Conservation (phyloP, 768 basidiomycete species). For the Lyophyllum decastes region DNA sequence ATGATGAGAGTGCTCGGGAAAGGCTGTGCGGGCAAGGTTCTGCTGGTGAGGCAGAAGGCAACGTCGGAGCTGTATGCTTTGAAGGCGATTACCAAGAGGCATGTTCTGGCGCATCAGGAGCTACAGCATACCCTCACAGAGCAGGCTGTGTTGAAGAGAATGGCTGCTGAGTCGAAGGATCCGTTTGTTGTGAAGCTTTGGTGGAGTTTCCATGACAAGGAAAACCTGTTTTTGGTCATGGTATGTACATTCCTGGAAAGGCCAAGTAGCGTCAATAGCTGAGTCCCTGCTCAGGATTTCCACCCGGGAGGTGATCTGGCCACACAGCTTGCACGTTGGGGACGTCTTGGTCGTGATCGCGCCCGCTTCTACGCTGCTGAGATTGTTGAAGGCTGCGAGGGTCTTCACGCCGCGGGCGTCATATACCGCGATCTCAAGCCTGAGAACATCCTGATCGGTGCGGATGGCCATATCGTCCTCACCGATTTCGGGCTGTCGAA, state of each 20-base stretch:
- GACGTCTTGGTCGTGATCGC: slow-evolving; percentile 88
- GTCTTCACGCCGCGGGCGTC: slow-evolving; percentile 90
- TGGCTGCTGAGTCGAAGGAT: slow-evolving; percentile 86
- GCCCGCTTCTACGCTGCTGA: slow-evolving; percentile 98
- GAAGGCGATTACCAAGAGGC: slow-evolving; percentile 97
- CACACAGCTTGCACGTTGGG: slow-evolving; percentile 96
- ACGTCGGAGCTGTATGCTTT: slow-evolving; percentile 81
- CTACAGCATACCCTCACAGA: slow-evolving; percentile 95
- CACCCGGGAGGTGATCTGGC: slow-evolving; percentile 96
- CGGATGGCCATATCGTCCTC: slow-evolving; percentile 93
- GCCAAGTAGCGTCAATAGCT: slow-evolving; percentile 15
- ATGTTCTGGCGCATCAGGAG: slow-evolving; percentile 96
- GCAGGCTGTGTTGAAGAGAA: slow-evolving; percentile 91
- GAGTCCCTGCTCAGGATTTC: slow-evolving; percentile 63
- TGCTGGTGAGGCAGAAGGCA: slow-evolving; percentile 83
- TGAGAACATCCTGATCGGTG: slow-evolving; percentile 93
- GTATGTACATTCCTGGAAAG: slow-evolving; percentile 39
- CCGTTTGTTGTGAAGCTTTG: slow-evolving; percentile 95
- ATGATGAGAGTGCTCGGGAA: slow-evolving; percentile 96
- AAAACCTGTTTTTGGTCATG: slow-evolving; percentile 97
- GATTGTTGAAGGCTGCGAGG: slow-evolving; percentile 95
- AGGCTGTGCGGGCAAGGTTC: slow-evolving; percentile 96
- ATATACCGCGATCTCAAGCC: slow-evolving; percentile 98
- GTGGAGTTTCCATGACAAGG: slow-evolving; percentile 98
- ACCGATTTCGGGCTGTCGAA: slow-evolving; percentile 97